These are phyloP conservation scores for Rhodotorula sp. DNA, from an alignment of 1,284 basidiomycete genomes.

Conservation along the genomic window DNA sequence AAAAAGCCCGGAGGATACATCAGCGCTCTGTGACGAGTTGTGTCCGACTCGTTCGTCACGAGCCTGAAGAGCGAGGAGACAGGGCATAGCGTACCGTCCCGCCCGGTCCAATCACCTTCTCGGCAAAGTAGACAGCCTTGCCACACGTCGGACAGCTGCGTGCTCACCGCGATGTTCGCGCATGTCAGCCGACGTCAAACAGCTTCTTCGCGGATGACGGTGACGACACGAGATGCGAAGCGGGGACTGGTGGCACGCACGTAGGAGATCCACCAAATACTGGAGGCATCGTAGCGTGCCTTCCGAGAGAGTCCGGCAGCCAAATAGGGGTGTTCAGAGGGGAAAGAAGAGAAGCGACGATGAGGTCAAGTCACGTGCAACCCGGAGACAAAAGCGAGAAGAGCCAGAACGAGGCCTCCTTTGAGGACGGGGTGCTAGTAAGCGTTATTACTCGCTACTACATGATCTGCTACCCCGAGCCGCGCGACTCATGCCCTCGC, in stretches of 20 bases:
- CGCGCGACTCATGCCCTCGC: too few relatives aligned
- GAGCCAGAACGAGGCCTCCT: too few relatives aligned
- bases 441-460: too few relatives aligned
- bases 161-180: too few relatives aligned
- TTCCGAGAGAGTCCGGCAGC: background rate
- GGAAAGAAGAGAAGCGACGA: background rate
- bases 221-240: background rate
- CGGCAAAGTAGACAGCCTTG: conserved; percentile 51
- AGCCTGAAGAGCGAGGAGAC: background rate
- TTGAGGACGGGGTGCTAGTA: too few relatives aligned
- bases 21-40: too few relatives aligned
- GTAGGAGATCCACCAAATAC: conserved; percentile 4
- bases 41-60: background rate
- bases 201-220: background rate
- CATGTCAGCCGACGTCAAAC: background rate
- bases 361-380: background rate
- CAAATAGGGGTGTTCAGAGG: background rate
- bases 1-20: too few relatives aligned
- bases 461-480: too few relatives aligned
- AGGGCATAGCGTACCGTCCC: conserved; percentile 45
- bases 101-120: conserved; percentile 51
- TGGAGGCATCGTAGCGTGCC: conserved; percentile 7
- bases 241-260: background rate
- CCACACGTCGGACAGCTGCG: conserved; percentile 49
- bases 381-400: background rate